phyloP scores from a whole-genome alignment of 495 filamentous ascomycete genomes.

The Penicillium manginii region DNA sequence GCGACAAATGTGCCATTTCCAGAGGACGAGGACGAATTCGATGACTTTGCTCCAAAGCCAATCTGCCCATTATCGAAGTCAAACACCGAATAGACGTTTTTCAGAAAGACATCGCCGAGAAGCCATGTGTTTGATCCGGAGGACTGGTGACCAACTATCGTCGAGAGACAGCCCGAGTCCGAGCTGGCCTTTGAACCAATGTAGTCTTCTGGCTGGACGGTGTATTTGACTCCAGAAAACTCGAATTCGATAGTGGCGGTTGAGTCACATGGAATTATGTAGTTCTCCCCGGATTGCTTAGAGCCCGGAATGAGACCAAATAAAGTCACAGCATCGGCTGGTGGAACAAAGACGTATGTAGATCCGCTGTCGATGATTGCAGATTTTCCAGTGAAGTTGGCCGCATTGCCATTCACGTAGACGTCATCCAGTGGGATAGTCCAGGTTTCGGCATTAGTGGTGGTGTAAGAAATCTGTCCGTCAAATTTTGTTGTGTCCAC shows the following conservation, averaged over 20 bases:
- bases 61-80: slow-evolving; percentile 61
- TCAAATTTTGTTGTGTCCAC: slow-evolving; percentile 66
- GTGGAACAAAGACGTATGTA: slow-evolving; percentile 70
- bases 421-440: slow-evolving; percentile 68
- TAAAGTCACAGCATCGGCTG: slow-evolving; percentile 63
- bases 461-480: slow-evolving; percentile 67
- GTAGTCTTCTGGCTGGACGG: slow-evolving; percentile 70
- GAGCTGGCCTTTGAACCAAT: slow-evolving; percentile 48
- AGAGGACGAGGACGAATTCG: slow-evolving; percentile 9
- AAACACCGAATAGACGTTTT: slow-evolving; percentile 89
- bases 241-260: slow-evolving; percentile 54
- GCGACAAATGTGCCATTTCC: slow-evolving; percentile 23
- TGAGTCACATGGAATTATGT: slow-evolving; percentile 71
- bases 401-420: slow-evolving; percentile 57
- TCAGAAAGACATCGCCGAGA: slow-evolving; percentile 80
- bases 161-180: slow-evolving; percentile 61
- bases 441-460: slow-evolving; percentile 58
- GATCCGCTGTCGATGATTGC: slow-evolving; percentile 85
- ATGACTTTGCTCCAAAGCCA: slow-evolving; percentile 38
- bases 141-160: slow-evolving; percentile 56
- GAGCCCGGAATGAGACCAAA: slow-evolving; percentile 69
- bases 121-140: slow-evolving; percentile 66
- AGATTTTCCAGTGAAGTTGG: slow-evolving; percentile 51
- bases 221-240: slow-evolving; percentile 63
- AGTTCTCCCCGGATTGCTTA: slow-evolving; percentile 55